These are phyloP conservation scores for Saccharomycopsis microspora DNA, from an alignment of 805 yeast species.

Conservation along the genomic window DNA sequence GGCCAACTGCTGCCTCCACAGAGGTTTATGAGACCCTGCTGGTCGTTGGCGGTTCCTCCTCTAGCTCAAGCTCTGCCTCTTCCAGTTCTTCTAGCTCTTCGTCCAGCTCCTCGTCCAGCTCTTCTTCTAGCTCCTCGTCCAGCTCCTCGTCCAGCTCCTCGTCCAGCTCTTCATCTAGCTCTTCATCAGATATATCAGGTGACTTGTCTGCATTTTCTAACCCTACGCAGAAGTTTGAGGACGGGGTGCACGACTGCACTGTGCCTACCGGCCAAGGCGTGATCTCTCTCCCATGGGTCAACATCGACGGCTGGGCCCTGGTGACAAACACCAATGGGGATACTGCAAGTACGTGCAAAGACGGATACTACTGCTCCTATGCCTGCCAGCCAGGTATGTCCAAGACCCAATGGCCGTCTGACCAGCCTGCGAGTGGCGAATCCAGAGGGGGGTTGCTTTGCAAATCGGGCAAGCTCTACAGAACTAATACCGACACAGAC, in stretches of 20 bases:
- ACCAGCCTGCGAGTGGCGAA: slow-evolving; percentile 80
- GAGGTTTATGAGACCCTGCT: too few relatives aligned
- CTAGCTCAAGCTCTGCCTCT: slow-evolving; percentile 22
- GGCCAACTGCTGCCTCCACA: too few relatives aligned
- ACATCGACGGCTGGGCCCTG: slow-evolving; percentile 78
- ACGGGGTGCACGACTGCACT: slow-evolving; percentile 59
- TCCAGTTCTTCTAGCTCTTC: slow-evolving; percentile 25
- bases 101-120: slow-evolving; percentile 21
- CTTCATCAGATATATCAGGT: slow-evolving; percentile 36
- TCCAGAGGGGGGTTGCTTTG: slow-evolving; percentile 91
- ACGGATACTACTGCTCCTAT: slow-evolving; percentile 92
- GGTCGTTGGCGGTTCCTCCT: too few relatives aligned
- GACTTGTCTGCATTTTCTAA: slow-evolving; percentile 37
- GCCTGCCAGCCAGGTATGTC: slow-evolving; percentile 99
- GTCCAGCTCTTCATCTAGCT: slow-evolving; percentile 4
- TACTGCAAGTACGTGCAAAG: slow-evolving; percentile 67
- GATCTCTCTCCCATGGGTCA: slow-evolving; percentile 56
- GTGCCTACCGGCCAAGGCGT: slow-evolving; percentile 85
- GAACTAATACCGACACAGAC: slow-evolving; percentile 54
- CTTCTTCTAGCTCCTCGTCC: slow-evolving; percentile 25
- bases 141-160: slow-evolving; percentile 19
- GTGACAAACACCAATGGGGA: slow-evolving; percentile 43
- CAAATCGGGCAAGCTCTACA: slow-evolving; percentile 74
- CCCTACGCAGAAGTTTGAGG: slow-evolving; percentile 48
- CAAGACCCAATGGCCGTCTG: slow-evolving; percentile 93